Base-by-base conservation (phyloP, 2,329 filamentous ascomycete genomes). In the Pseudogymnoascus sp. region DNA sequence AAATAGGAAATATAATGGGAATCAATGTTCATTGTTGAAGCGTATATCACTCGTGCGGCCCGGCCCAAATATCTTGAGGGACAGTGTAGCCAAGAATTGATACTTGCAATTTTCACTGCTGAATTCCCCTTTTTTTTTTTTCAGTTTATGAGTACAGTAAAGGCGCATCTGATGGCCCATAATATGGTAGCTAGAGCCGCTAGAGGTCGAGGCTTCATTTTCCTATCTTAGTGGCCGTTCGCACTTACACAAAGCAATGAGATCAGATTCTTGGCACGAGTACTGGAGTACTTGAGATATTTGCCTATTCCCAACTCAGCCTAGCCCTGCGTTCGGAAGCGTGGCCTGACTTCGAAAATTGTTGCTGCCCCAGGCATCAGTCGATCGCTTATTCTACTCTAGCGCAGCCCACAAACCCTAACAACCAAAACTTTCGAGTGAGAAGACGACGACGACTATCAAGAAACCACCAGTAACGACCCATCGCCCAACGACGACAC, bases 401-500 rank as follows among this genome's bases (percentile, higher is more conserved):
- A 61, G 60, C 60, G 60, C 60, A 61, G 36, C 60, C 36, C 60
- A 61, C 60, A 61, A 61, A 39, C 60, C 39, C 60, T 39, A 43
- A 61, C 34, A 39, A 39, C 60, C 60, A 61, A 61, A 61, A 61
- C 60, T 61, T 61, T 61, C 39, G 60, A 25, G 34, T 61, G 61
- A 63, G 39, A 61, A 39, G 60, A 61, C 60, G 60, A 61, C 60
- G 60, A 61, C 60, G 60, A 61, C 60, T 31, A 61, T 39, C 60
- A 61, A 61, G 39, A 39, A 25, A 61, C 39, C 60, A 61, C 60
- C 60, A 61, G 39, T 61, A 61, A 64, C 63, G 57, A 64, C 63
- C 39, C 63, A 67, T 68, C 65, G 21, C 45, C 41, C 63, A 65
- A 61, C 64, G 60, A 60, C 65, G 63, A 45, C 68, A 70, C 45